phyloP scores from a whole-genome alignment of 176 grass and related monocot species.

The Typha latifolia region DNA sequence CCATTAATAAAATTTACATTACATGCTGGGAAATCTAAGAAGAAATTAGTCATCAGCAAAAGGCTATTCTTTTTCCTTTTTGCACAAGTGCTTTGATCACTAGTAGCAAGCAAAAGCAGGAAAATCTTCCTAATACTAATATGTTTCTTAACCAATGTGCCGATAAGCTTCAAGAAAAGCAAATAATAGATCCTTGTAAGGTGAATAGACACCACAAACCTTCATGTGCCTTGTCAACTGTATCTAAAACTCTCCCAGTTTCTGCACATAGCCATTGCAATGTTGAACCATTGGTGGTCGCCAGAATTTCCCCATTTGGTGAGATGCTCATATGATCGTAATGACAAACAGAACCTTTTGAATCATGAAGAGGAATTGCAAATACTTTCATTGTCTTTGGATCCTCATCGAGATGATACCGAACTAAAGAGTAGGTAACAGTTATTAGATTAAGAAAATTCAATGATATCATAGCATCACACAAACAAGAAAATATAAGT shows the following conservation, averaged over 20 bases:
- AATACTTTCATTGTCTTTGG: slow-evolving; percentile 86
- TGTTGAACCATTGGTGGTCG: slow-evolving; percentile 46
- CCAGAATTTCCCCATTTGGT: slow-evolving; percentile 74
- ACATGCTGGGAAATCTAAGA: too few relatives aligned
- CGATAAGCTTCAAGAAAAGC: background rate
- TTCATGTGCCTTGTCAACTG: slow-evolving; percentile 83
- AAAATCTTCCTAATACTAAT: background rate
- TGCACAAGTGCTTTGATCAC: background rate
- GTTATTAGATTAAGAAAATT: slow-evolving; percentile 12
- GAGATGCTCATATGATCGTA: slow-evolving; percentile 83
- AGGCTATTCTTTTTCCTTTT: too few relatives aligned
- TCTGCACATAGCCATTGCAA: slow-evolving; percentile 79
- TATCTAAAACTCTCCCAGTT: slow-evolving; percentile 81
- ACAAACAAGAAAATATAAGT: too few relatives aligned
- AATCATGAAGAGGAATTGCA: slow-evolving; percentile 60
- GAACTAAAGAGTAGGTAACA: slow-evolving; percentile 41
- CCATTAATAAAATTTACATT: too few relatives aligned
- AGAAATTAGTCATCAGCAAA: too few relatives aligned
- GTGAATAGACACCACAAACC: slow-evolving; percentile 39
- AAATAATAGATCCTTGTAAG: background rate
- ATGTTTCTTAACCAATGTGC: background rate
- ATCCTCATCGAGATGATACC: slow-evolving; percentile 96
- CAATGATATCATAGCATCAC: too few relatives aligned
- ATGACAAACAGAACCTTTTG: slow-evolving; percentile 51
- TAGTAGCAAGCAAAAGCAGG: background rate